These are phyloP conservation scores for Gymnopilus junonius DNA, from an alignment of 768 basidiomycete species.

Conservation along the genomic window DNA sequence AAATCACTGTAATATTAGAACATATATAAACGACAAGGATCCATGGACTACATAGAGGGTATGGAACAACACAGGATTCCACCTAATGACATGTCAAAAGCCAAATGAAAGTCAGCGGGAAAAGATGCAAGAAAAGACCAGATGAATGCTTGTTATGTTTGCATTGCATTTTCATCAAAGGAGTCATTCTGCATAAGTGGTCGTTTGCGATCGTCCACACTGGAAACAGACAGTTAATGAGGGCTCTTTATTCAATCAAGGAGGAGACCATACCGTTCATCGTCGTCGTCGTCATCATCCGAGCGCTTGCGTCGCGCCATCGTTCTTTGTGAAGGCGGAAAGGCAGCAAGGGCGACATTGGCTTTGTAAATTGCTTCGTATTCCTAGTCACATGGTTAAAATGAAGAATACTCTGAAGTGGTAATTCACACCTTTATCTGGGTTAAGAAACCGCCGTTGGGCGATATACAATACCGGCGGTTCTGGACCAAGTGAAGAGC, in stretches of 20 bases:
- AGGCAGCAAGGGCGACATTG: constrained; percentile 65
- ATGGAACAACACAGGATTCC: constrained; percentile 10
- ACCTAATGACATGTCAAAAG: constrained; percentile 9
- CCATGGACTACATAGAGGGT: constrained; percentile 13
- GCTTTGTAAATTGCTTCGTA: constrained; percentile 94
- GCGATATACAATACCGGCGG: constrained; percentile 91
- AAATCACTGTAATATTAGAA: constrained; percentile 65
- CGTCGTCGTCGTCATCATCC: constrained; percentile 75
- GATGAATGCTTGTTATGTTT: constrained; percentile 38
- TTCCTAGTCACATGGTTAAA: constrained; percentile 59
- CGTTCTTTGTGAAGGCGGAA: constrained; percentile 47
- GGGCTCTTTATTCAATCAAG: neutral
- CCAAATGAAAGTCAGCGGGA: neutral
- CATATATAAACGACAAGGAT: constrained; percentile 24
- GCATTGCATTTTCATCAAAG: constrained; percentile 51
- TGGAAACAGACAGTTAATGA: constrained; percentile 18
- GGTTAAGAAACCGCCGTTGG: constrained; percentile 88
- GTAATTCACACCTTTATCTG: constrained; percentile 77
- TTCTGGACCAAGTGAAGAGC: constrained; percentile 89
- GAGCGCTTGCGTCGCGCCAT: constrained; percentile 68
- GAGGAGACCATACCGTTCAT: constrained; percentile 26
- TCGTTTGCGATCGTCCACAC: constrained; percentile 54
- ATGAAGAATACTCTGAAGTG: neutral
- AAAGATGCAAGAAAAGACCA: constrained; percentile 1
- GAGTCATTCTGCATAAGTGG: constrained; percentile 41